Evolutionary conservation across 177 flowering plant species (phyloP), one percentile per base, ranked within the genome.

Genomic region (Vitis hybrid): DNA sequence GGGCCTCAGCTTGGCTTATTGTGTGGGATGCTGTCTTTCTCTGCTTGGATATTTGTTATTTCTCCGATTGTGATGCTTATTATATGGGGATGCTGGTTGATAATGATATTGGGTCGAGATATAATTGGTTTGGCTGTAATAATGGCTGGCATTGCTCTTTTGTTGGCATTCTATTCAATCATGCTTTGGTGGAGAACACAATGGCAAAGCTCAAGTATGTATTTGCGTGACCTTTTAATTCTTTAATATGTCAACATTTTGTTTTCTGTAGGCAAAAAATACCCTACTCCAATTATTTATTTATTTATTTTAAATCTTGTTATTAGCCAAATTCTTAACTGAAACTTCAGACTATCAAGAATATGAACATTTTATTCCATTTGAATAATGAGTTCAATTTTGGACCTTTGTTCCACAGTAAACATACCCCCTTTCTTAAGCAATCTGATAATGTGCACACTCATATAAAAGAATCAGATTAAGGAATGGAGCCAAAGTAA

Each of bases 121-220:
- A 83, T 94, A 32, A 79, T 94, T 82, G 99, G 99, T 58, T 74
- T 96, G 68, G 99, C 99, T 61, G 91, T 96, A 27, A 90, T 96
- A 70, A 91, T 96, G 98, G 95, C 97, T 71, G 99, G 98, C 67
- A 86, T 82, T 70, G 97, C 99, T 73, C 91, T 96, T 65, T 76
- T 96, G 13, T 73, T 96, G 80, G 91, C 99, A 55, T 94, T 96
- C 68, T 96, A 94, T 79, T 88, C 99, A 55, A 84, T 96, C 77
- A 94, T 96, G 98, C 97, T 94, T 50, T 96, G 99, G 99, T 96
- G 99, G 99, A 91, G 98, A 85, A 92, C 99, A 53, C 95, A 86
- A 68, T 96, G 99, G 99, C 99, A 96, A 81, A 96, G 97, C 81
- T 96, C 99, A 84, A 90, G 99, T 96, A 93, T 79, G 97, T 72